A percentile compares a stretch with the other conserved stretches of the same genome.
Conservation (phyloP, 208 protist species). For the Blechomonas ayalai region DNA sequence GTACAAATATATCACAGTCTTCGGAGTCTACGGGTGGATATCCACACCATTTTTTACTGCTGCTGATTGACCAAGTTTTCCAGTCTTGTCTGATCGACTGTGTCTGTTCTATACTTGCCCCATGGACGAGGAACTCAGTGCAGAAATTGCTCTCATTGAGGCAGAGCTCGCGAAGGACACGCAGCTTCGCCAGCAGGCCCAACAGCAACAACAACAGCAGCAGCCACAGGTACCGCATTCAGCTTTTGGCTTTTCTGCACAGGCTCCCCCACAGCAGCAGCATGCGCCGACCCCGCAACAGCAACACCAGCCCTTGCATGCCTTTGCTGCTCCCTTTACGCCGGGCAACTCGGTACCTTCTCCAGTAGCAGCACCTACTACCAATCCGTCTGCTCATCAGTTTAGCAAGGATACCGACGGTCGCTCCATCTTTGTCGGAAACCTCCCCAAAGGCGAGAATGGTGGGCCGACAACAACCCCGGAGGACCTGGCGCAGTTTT, state of each 20-base stretch:
- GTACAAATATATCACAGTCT: no score
- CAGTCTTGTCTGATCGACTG: no score
- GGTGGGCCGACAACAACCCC: conserved; percentile 54
- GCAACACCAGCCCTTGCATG: conserved; percentile 26
- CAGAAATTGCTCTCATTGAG: conserved; percentile 73
- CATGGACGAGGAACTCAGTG: conserved; percentile 69
- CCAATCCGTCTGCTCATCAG: no score
- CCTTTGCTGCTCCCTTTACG: no score
- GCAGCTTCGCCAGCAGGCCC: conserved; percentile 34
- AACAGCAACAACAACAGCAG: conserved; percentile 21
- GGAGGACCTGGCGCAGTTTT: conserved; percentile 79
- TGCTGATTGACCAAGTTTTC: no score
- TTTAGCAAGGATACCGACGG: conserved; percentile 81
- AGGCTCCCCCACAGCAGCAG: conserved; percentile 17
- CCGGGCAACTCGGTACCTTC: no score
- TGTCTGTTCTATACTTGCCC: no score
- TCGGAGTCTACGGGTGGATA: no score
- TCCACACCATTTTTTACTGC: no score
- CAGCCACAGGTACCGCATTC: conserved; percentile 9
- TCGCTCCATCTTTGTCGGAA: conserved; percentile 82
- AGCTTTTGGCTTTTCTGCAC: no score
- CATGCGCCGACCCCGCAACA: conserved; percentile 7
- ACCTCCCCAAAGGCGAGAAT: conserved; percentile 64
- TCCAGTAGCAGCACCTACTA: no score
- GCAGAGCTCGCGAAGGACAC: conserved; percentile 62